A percentile compares a stretch with the other conserved stretches of the same genome.
phyloP scores from a whole-genome alignment of 257 asterid species.

The Mitragyna speciosa region DNA sequence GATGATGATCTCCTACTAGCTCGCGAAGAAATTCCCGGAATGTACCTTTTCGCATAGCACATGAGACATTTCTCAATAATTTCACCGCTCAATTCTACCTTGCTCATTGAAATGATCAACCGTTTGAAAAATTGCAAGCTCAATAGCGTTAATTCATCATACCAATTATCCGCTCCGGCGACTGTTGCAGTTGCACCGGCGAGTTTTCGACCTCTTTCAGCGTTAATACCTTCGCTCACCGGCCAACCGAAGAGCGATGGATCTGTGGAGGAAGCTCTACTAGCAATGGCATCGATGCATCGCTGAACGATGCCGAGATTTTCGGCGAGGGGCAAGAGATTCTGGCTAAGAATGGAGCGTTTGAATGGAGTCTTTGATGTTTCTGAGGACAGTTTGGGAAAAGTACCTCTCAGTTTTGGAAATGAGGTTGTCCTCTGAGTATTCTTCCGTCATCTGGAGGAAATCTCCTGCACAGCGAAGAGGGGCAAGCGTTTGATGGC shows the following conservation, averaged over 20 bases:
- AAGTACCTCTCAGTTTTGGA: slow-evolving; percentile 67
- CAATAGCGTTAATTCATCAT: slow-evolving; percentile 67
- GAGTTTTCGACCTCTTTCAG: slow-evolving; percentile 28
- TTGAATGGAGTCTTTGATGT: slow-evolving; percentile 50
- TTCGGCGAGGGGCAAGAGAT: slow-evolving; percentile 63
- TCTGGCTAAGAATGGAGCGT: slow-evolving; percentile 58
- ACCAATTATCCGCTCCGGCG: slow-evolving; percentile 55
- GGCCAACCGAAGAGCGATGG: slow-evolving; percentile 97
- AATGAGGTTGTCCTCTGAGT: slow-evolving; percentile 77
- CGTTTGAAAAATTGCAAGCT: slow-evolving; percentile 60
- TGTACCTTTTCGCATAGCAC: slow-evolving; percentile 66
- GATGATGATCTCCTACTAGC: slow-evolving; percentile 58
- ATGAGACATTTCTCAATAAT: slow-evolving; percentile 77
- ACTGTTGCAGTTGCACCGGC: slow-evolving; percentile 16
- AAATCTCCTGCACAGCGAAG: slow-evolving; percentile 90
- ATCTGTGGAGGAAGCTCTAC: slow-evolving; percentile 67
- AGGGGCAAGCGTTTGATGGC: slow-evolving; percentile 65
- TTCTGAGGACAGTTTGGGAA: slow-evolving; percentile 53
- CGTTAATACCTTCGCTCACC: slow-evolving; percentile 41
- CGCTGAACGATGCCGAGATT: slow-evolving; percentile 61
- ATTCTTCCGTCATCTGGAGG: slow-evolving; percentile 81
- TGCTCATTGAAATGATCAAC: slow-evolving; percentile 62
- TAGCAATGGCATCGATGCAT: slow-evolving; percentile 67
- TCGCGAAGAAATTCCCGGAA: slow-evolving; percentile 75
- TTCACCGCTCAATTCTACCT: slow-evolving; percentile 59